phyloP scores from a whole-genome alignment of 176 grass and related monocot genomes.

The Dactylis glomerata region DNA sequence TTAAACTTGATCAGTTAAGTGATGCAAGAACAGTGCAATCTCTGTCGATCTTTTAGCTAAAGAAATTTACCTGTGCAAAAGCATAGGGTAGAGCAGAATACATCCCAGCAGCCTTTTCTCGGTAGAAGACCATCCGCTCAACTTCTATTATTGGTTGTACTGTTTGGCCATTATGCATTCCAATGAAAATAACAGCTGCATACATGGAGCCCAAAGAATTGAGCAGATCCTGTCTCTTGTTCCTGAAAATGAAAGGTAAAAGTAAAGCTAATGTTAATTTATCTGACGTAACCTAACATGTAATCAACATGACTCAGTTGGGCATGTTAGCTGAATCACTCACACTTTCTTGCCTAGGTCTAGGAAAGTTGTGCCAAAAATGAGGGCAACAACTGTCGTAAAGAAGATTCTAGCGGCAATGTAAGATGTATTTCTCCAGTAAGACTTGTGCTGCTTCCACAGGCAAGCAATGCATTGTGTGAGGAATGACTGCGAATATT shows the following conservation, averaged over 20 bases:
- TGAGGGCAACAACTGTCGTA: constrained; percentile 68
- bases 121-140: constrained; percentile 82
- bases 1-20: too few species aligned
- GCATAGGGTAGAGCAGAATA: too few species aligned
- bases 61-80: too few species aligned
- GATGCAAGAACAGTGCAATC: too few species aligned
- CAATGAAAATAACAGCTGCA: constrained; percentile 80
- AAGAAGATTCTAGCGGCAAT: constrained; percentile 90
- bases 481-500: constrained; percentile 63
- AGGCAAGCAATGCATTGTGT: constrained; percentile 79
- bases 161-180: constrained; percentile 84
- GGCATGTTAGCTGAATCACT: constrained; percentile 22
- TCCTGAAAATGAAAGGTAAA: constrained; percentile 38
- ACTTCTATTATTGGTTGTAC: constrained; percentile 89
- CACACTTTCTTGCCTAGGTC: constrained; percentile 75
- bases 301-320: too few species aligned
- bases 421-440: constrained; percentile 91
- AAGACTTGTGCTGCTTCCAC: constrained; percentile 89
- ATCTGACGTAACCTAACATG: too few species aligned
- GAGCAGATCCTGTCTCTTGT: constrained; percentile 52
- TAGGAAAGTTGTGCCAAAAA: constrained; percentile 85
- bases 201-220: constrained; percentile 90
- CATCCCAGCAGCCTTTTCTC: constrained; percentile 89
- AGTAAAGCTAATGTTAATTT: constrained; percentile 5
- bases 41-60: too few species aligned